Evolutionary conservation across 2,329 filamentous ascomycete species (phyloP).

Genomic region (Trichoderma endophyticum): DNA sequence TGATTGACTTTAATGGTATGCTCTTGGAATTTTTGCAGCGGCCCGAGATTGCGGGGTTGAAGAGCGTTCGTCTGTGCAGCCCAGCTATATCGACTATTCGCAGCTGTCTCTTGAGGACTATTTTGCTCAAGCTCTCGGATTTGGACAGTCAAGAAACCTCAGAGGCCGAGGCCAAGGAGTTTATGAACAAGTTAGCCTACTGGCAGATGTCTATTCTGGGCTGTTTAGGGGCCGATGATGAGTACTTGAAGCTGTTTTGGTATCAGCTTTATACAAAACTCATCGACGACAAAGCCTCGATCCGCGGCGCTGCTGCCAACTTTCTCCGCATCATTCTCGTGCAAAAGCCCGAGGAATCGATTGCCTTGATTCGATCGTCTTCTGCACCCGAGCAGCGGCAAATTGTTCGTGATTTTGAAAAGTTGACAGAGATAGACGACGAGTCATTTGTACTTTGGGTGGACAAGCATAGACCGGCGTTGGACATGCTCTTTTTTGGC

Average conservation of each 20-base stretch:
- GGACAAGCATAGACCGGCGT: conserved; percentile 70
- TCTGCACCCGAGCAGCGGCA: conserved; percentile 67
- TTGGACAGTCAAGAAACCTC: conserved; percentile 63
- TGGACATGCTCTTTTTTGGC: conserved; percentile 80
- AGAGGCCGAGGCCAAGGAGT: conserved; percentile 62
- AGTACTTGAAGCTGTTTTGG: conserved; percentile 80
- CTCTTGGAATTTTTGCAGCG: conserved; percentile 86
- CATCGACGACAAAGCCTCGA: conserved; percentile 62
- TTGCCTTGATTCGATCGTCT: conserved; percentile 68
- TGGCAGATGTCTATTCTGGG: conserved; percentile 92
- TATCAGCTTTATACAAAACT: conserved; percentile 91
- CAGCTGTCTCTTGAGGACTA: conserved; percentile 71
- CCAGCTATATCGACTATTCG: conserved; percentile 77
- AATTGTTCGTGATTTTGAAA: conserved; percentile 73
- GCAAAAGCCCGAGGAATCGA: conserved; percentile 83
- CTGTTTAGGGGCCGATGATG: conserved; percentile 72
- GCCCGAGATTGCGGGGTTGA: conserved; percentile 74
- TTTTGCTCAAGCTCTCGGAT: conserved; percentile 79
- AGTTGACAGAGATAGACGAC: conserved; percentile 83
- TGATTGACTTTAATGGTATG: conserved; percentile 82
- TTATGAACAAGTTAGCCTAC: conserved; percentile 84
- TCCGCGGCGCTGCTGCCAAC: conserved; percentile 74
- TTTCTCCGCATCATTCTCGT: conserved; percentile 91
- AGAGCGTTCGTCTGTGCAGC: conserved; percentile 86
- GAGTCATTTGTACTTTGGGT: conserved; percentile 86